Evolutionary conservation across 2,329 filamentous ascomycete species (phyloP), one percentile per base, ranked within the genome.

Genomic region (Fusarium nematophilum): DNA sequence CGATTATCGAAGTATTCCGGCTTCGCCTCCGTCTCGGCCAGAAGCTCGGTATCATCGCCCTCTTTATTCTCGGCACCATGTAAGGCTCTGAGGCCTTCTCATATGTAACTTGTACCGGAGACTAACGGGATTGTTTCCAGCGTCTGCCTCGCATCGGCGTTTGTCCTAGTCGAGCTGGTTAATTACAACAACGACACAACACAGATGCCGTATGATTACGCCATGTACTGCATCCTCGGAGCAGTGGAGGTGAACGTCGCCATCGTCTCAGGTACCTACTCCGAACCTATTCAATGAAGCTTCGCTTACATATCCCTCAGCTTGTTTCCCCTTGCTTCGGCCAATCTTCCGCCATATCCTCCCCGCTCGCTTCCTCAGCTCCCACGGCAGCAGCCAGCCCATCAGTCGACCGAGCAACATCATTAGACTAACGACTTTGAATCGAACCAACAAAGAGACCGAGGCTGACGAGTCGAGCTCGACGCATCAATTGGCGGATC

Each of bases 1-100:
- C 73, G 0, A 30, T 72, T 5, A 53, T 72, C n/a, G 67, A 73
- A 46, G 64, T 75, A 1, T 43, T 59, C 8, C 66, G 66, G 18
- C 60, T 74, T 14, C 45, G 65, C 11, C 55, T 72, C 6, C 67
- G 57, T 1, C 49, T 58, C 1, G 52, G 56, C 2, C 70, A 72
- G 44, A 71, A 69, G 27, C 39, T 71, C 23, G 69, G 62, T 6
- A 57, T 69, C 3, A 49, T 53, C 5, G 61, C 62, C 6, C 57
- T 72, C 9, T 72, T 72, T 21, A 6, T 21, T 6, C 21, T 21
- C 21, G 21, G 21, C 21, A 21, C 21, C 21, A 21, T 21, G 21
- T 21, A 21, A 21, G 21, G 4, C 21, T 21, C 21, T 6, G n/a
- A 21, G 21, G 4, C 6, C 21, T 21, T 21, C 21, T 21, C 21